Evolutionary conservation across 257 asterid genomes (phyloP).

Genomic region (Mentha longifolia): DNA sequence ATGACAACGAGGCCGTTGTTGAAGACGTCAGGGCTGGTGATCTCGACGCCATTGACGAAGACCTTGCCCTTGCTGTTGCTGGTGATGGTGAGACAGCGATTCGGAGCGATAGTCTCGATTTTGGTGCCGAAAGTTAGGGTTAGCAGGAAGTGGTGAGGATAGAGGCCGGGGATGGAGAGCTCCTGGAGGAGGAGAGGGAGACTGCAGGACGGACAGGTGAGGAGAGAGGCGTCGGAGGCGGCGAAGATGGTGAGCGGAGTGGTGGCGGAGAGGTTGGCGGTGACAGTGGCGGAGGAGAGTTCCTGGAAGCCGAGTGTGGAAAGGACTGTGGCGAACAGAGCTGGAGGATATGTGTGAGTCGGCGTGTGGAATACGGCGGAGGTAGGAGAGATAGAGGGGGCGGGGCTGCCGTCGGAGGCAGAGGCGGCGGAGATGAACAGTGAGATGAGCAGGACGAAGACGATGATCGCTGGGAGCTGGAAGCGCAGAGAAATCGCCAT

Average conservation of each 20-base stretch:
- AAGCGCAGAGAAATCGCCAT: slow-evolving; percentile 55
- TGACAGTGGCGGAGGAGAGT: slow-evolving; percentile 60
- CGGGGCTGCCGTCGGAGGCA: slow-evolving; percentile 22
- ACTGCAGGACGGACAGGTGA: slow-evolving; percentile 75
- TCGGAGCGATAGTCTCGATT: slow-evolving; percentile 69
- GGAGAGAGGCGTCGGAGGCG: slow-evolving; percentile 76
- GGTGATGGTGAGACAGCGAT: slow-evolving; percentile 77
- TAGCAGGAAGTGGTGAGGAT: slow-evolving; percentile 62
- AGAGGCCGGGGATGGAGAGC: slow-evolving; percentile 79
- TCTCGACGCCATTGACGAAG: slow-evolving; percentile 66
- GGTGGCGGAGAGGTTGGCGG: slow-evolving; percentile 62
- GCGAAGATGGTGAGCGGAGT: slow-evolving; percentile 84
- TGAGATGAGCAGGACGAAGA: slow-evolving; percentile 47
- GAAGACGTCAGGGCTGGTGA: slow-evolving; percentile 69
- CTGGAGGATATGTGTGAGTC: slow-evolving; percentile 43
- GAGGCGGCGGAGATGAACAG: slow-evolving; percentile 51
- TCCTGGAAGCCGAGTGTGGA: slow-evolving; percentile 82
- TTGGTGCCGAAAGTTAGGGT: slow-evolving; percentile 78
- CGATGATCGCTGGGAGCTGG: slow-evolving; percentile 47
- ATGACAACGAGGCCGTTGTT: slow-evolving; percentile 63
- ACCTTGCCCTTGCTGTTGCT: slow-evolving; percentile 43
- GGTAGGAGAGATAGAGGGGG: slow-evolving; percentile 52
- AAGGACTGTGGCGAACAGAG: slow-evolving; percentile 67
- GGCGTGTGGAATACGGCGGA: slow-evolving; percentile 35
- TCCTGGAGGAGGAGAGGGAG: slow-evolving; percentile 73